Conservation (phyloP, 306 rosid genomes). For the Astragalus membranaceus region DNA sequence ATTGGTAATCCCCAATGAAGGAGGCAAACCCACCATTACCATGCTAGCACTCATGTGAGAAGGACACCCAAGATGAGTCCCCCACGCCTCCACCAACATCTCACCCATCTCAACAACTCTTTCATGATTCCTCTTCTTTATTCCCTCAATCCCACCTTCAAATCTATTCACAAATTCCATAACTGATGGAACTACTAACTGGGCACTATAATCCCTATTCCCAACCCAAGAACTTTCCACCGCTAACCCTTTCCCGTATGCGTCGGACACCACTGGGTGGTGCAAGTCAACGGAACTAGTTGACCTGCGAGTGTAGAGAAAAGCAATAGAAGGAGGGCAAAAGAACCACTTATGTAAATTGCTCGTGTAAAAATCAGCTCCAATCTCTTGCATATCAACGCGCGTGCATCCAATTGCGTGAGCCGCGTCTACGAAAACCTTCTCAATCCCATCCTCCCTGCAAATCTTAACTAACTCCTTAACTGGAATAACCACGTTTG, state of each 20-base stretch:
- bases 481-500: conserved; percentile 72
- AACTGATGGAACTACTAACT: conserved; percentile 67
- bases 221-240: conserved; percentile 95
- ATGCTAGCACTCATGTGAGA: conserved; percentile 83
- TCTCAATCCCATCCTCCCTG: conserved; percentile 87
- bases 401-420: conserved; percentile 80
- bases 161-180: conserved; percentile 70
- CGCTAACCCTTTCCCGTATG: conserved; percentile 88
- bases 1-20: conserved; percentile 53
- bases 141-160: conserved; percentile 88
- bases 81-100: conserved; percentile 80
- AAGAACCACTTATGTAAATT: conserved; percentile 94
- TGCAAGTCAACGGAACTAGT: conserved; percentile 45
- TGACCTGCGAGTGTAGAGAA: conserved; percentile 41
- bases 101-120: conserved; percentile 76
- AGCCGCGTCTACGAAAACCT: conserved; percentile 87
- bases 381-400: conserved; percentile 82
- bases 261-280: conserved; percentile 89
- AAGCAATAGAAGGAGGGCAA: conserved; percentile 88
- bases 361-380: conserved; percentile 88
- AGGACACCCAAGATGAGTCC: conserved; percentile 73
- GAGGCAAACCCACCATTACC: conserved; percentile 88
- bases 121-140: conserved; percentile 82
- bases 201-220: conserved; percentile 90
- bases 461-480: conserved; percentile 76